Percentiles rank a stretch among this genome's conserved stretches.
Evolutionary conservation across 306 rosid species (phyloP).

Genomic region (Prunus armeniaca): DNA sequence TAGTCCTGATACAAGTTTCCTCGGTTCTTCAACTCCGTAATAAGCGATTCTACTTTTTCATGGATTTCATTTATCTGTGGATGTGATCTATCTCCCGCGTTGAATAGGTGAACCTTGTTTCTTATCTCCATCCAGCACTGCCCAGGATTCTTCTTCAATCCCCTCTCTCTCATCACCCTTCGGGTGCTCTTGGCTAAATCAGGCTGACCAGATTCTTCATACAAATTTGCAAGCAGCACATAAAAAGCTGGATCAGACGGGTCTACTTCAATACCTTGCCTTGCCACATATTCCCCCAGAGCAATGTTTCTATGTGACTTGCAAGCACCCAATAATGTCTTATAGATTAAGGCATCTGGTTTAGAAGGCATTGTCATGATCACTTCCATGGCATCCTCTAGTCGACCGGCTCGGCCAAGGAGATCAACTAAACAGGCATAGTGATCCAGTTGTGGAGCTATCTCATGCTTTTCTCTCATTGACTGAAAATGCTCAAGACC

Average conservation of each 20-base stretch:
- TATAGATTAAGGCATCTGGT: conserved; percentile 48
- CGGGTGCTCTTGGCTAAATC: conserved; percentile 55
- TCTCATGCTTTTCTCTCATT: conserved; percentile 43
- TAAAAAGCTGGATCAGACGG: conserved; percentile 60
- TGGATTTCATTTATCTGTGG: conserved; percentile 34
- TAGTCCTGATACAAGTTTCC: conserved; percentile 34
- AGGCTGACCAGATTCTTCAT: conserved; percentile 43
- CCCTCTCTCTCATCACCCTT: conserved; percentile 52
- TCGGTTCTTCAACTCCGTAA: conserved; percentile 32
- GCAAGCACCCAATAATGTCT: conserved; percentile 62
- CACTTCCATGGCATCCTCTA: conserved; percentile 61
- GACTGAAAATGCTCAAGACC: conserved; percentile 57
- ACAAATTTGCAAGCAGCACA: conserved; percentile 53
- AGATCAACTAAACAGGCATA: conserved; percentile 58
- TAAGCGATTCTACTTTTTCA: conserved; percentile 38
- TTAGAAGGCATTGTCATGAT: conserved; percentile 50
- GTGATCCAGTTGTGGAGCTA: conserved; percentile 53
- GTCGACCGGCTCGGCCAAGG: conserved; percentile 56
- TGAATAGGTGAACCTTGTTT: conserved; percentile 43
- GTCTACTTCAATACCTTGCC: conserved; percentile 58
- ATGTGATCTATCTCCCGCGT: conserved; percentile 38
- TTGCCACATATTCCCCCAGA: conserved; percentile 63
- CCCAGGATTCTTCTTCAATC: conserved; percentile 46
- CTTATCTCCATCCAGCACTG: conserved; percentile 57
- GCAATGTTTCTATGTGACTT: conserved; percentile 48